Evolutionary conservation across 768 basidiomycete species (phyloP), one percentile per base, ranked within the genome.

Genomic region (Russula griseocarnosa): DNA sequence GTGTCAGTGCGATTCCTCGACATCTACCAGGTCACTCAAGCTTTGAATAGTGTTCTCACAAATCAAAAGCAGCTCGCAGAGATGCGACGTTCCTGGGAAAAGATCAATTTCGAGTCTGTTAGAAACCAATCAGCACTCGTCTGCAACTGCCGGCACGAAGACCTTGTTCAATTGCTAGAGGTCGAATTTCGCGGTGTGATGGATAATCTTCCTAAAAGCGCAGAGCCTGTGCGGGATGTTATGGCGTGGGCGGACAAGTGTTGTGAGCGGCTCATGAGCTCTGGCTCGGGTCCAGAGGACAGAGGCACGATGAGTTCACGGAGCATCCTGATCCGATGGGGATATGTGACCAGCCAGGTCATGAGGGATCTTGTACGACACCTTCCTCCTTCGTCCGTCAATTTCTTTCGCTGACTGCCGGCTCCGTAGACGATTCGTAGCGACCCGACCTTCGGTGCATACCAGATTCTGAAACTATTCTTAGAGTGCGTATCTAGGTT

Each of bases 171-270:
- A 69, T 80, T 93, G 54, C 75, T 94, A 54, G 92, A 94, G 72
- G 86, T 90, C 60, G 90, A 94, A 73, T 92, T 92, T 72, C 86
- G 90, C 24, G 73, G 76, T n/a, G 76, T 94, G 74, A 76, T 94
- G 76, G 90, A 92, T 46, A 79, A 82, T 62, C 77, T 91, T 40
- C 70, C 81, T 38, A 88, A 90, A 77, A 90, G 82, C 72, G 81
- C 74, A 53, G 90, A 93, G 67, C 91, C 92, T 16, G 91, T 93
- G 47, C 79, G 88, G 70, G 90, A 92, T 71, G 85, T 94, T 61
- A 93, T 93, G 88, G 79, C 84, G 5, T 93, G 92, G 92, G 92
- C 92, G 24, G 92, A 94, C 73, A 91, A 91, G 72, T 92, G 91
- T 73, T 90, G 88, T 65, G 92, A 92, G 70, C 78, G 86, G 66